A percentile compares a stretch with the other conserved stretches of the same genome.
These are phyloP conservation scores for Pseudozyma thailandica DNA, from an alignment of 1,284 basidiomycete species.

Conservation along the genomic window DNA sequence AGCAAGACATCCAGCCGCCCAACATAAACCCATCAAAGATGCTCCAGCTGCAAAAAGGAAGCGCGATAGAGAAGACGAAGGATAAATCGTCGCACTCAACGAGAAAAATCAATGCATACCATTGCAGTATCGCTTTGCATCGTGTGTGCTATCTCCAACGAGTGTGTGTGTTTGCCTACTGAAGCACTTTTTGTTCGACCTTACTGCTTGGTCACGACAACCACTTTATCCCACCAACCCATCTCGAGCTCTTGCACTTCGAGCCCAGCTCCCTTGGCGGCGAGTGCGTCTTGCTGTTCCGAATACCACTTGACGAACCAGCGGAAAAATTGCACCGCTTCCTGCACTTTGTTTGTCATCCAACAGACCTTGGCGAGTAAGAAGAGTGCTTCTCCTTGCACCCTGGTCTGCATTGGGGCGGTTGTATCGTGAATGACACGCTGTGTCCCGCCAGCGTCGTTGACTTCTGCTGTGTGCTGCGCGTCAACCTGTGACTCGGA, in stretches of 20 bases:
- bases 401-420: constrained; percentile 21
- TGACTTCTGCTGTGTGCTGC: no score
- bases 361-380: constrained; percentile 30
- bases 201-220: constrained; percentile 17
- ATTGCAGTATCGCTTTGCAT: background rate
- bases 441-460: background rate
- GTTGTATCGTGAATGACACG: background rate
- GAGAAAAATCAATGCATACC: background rate
- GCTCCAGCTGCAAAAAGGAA: constrained; percentile 27
- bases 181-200: no score
- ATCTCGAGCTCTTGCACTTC: constrained; percentile 25
- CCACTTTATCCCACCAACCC: constrained; percentile 38
- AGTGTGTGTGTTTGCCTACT: background rate
- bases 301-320: constrained; percentile 41
- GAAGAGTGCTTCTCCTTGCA: constrained; percentile 34
- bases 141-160: background rate
- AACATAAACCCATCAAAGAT: constrained; percentile 38
- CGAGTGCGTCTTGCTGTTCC: constrained; percentile 18
- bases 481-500: no score
- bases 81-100: background rate
- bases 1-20: constrained; percentile 61
- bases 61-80: constrained; percentile 42
- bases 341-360: constrained; percentile 34
- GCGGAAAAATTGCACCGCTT: constrained; percentile 28
- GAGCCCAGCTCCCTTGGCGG: background rate